Evolutionary conservation across 805 yeast species (phyloP).

Genomic region (Cyberlindnera saturnus): DNA sequence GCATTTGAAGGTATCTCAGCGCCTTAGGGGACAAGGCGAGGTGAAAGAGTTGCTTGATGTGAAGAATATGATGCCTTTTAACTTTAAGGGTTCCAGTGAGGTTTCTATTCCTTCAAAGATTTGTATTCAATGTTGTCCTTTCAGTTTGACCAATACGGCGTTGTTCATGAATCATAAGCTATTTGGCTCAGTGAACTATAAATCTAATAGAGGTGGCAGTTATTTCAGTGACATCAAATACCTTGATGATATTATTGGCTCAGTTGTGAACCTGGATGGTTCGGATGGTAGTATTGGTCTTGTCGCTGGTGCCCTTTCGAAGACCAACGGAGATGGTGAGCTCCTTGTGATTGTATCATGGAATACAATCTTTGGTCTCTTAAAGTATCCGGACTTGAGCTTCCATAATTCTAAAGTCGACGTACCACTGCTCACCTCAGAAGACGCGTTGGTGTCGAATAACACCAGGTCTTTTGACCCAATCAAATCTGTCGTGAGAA

Average conservation of each 20-base stretch:
- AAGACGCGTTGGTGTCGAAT: not conserved
- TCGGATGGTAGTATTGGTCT: conserved; percentile 16
- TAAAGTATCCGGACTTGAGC: conserved; percentile 6
- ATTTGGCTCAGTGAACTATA: conserved; percentile 16
- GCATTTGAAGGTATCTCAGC: conserved; percentile 11
- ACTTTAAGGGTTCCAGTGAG: conserved; percentile 4
- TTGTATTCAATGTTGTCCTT: conserved; percentile 22
- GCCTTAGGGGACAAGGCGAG: not conserved
- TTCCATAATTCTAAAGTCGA: not conserved
- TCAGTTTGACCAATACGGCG: conserved; percentile 25
- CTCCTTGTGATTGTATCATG: conserved; percentile 20
- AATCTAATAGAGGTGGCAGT: conserved; percentile 10
- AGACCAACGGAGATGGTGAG: conserved; percentile 26
- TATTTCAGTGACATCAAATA: conserved; percentile 22
- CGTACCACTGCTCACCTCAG: not conserved
- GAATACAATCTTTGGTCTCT: conserved; percentile 15
- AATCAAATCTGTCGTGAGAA: conserved; percentile 17
- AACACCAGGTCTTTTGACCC: conserved; percentile 7
- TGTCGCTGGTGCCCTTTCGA: conserved; percentile 17
- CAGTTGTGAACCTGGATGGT: conserved; percentile 13
- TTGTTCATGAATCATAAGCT: conserved; percentile 20
- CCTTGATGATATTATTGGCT: conserved; percentile 24
- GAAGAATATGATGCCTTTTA: conserved; percentile 7
- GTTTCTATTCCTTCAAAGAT: conserved; percentile 16
- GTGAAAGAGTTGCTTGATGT: conserved; percentile 8